These are phyloP conservation scores for Euphorbia corollata DNA, from an alignment of 441 rosid genomes.

Conservation along the genomic window DNA sequence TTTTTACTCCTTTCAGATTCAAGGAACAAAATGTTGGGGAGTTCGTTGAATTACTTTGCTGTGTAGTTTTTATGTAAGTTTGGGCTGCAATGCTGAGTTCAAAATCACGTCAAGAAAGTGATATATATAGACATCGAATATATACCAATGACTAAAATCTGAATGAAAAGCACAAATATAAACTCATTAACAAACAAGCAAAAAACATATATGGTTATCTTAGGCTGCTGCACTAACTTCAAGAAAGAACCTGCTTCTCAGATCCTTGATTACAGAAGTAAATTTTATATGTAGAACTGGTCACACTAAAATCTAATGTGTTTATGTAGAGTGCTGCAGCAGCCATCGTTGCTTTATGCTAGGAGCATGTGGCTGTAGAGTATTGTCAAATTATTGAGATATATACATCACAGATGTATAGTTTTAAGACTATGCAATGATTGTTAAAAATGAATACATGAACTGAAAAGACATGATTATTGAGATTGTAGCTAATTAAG, in stretches of 20 bases:
- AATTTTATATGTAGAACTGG: not conserved
- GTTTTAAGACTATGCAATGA: not conserved
- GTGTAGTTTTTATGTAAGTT: not conserved
- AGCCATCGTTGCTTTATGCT: not conserved
- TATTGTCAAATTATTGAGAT: not conserved
- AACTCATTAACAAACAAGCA: too few relatives aligned
- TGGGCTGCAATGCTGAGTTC: not conserved
- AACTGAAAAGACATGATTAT: not conserved
- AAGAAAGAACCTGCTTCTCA: not conserved
- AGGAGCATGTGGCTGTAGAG: not conserved
- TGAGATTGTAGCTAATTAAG: conserved; percentile 23
- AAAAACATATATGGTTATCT: not conserved
- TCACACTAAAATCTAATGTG: not conserved
- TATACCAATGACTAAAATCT: not conserved
- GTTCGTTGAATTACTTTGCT: not conserved
- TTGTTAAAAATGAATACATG: not conserved
- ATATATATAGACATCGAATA: conserved; percentile 1
- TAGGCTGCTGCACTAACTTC: not conserved
- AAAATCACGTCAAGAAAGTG: not conserved
- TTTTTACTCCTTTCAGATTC: not conserved
- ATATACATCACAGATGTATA: not conserved
- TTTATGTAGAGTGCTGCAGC: not conserved
- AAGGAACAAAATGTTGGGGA: not conserved
- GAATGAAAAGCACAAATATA: not conserved
- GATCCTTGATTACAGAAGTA: not conserved